phyloP scores from a whole-genome alignment of 139 green algal species.

The Auxenochlorella pyrenoidosa region DNA sequence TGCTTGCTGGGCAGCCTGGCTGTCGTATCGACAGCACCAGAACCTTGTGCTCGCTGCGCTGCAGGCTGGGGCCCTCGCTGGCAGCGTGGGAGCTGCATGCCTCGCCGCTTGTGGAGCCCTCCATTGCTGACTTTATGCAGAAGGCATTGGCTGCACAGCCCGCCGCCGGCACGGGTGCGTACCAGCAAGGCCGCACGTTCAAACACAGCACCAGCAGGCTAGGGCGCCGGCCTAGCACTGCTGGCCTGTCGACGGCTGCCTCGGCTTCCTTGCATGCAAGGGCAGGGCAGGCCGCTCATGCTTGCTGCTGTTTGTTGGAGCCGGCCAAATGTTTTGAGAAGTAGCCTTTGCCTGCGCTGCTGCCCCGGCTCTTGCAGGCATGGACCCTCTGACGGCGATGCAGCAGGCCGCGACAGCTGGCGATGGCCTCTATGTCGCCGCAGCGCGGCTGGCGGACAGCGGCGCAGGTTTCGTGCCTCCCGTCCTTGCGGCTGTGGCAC shows the following conservation, averaged over 20 bases:
- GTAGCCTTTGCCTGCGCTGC: no score
- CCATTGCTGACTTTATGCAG: not conserved
- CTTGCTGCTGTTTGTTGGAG: no score
- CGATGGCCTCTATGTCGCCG: not conserved
- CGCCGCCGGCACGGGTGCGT: not conserved
- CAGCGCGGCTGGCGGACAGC: not conserved
- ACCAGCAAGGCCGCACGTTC: no score
- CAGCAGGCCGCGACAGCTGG: not conserved
- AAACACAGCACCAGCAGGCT: no score
- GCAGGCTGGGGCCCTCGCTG: not conserved
- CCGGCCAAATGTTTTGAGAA: not conserved
- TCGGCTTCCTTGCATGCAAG: not conserved
- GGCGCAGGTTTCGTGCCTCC: not conserved
- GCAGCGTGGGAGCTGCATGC: not conserved
- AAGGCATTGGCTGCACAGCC: not conserved
- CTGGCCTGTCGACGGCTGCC: no score
- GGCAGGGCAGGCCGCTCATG: not conserved
- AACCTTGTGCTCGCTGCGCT: not conserved
- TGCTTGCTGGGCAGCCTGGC: no score
- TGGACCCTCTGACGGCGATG: not conserved
- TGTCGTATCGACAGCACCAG: no score
- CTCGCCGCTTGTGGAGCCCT: not conserved
- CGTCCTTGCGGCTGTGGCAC: no score
- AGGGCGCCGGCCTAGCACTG: no score
- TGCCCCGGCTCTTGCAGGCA: not conserved